Percentiles rank a stretch among this genome's conserved stretches.
Conservation (phyloP, 345 rosid genomes). For the Citrus reticulata region DNA sequence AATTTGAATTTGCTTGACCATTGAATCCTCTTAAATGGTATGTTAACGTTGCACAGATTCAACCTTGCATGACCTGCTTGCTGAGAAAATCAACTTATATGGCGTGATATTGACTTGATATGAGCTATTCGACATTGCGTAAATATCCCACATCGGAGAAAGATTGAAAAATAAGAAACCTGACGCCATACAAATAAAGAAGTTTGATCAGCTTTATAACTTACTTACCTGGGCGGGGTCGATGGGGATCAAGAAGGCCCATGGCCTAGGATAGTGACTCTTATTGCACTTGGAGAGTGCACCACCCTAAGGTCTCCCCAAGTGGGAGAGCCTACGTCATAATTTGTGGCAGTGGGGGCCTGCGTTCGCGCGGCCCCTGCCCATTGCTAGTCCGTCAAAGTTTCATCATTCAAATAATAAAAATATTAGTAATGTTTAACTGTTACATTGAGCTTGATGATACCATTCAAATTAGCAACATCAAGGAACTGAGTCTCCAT, state of each 20-base stretch:
- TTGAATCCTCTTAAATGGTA: too few species aligned
- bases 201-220: accelerated
- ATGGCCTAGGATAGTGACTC: slow-evolving; percentile 1
- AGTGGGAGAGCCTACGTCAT: neutral
- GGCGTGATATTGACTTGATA: too few species aligned
- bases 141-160: neutral
- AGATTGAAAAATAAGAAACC: neutral
- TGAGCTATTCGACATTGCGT: too few species aligned
- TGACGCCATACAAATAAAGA: neutral
- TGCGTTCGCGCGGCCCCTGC: neutral
- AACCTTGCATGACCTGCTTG: too few species aligned
- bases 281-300: slow-evolving; percentile 8
- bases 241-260: neutral
- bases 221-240: slow-evolving; percentile 16
- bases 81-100: too few species aligned
- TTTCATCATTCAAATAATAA: too few species aligned
- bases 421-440: slow-evolving; percentile 23
- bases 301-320: slow-evolving; percentile 8
- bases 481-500: slow-evolving; percentile 41
- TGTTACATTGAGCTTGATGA: slow-evolving; percentile 36
- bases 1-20: too few species aligned
- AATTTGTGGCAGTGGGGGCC: too few species aligned
- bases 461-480: slow-evolving; percentile 29
- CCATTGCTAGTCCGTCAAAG: too few species aligned
- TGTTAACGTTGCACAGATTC: too few species aligned